phyloP scores from a whole-genome alignment of 345 rosid genomes.

The Populus euphratica region DNA sequence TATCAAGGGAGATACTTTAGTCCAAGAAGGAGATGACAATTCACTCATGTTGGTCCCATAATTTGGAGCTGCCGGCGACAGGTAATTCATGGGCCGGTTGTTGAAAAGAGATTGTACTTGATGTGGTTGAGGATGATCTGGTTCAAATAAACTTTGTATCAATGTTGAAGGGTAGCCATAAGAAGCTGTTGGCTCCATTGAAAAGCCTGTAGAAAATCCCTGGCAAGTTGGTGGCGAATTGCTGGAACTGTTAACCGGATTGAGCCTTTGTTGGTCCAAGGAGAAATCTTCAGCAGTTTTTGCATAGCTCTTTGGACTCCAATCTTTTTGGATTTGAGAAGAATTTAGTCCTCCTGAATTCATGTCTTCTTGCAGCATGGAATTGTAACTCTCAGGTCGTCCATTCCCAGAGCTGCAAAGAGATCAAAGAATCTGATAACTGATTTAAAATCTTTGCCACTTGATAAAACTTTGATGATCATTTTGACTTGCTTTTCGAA shows the following conservation, averaged over 20 bases:
- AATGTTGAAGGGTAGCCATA: constrained; percentile 20
- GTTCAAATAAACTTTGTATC: constrained; percentile 22
- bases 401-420: constrained; percentile 12
- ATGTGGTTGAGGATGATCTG: constrained; percentile 11
- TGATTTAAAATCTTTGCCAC: not conserved
- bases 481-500: constrained; percentile 21
- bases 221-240: constrained; percentile 19
- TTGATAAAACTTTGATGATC: constrained; percentile 9
- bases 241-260: not conserved
- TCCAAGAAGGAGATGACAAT: constrained; percentile 16
- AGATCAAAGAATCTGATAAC: not conserved
- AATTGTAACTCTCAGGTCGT: constrained; percentile 16
- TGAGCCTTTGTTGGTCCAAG: constrained; percentile 17
- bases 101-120: constrained; percentile 17
- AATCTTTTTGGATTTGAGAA: constrained; percentile 37
- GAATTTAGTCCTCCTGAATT: constrained; percentile 14
- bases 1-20: constrained; percentile 11
- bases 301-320: constrained; percentile 39
- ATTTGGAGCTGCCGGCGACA: constrained; percentile 4
- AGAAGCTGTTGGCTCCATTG: constrained; percentile 18
- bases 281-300: constrained; percentile 22
- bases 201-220: constrained; percentile 18
- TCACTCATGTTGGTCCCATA: constrained; percentile 21
- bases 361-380: constrained; percentile 26
- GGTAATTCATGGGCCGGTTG: constrained; percentile 11